These are phyloP conservation scores for Pichia ethanolica DNA, from an alignment of 805 yeast species.

Conservation along the genomic window DNA sequence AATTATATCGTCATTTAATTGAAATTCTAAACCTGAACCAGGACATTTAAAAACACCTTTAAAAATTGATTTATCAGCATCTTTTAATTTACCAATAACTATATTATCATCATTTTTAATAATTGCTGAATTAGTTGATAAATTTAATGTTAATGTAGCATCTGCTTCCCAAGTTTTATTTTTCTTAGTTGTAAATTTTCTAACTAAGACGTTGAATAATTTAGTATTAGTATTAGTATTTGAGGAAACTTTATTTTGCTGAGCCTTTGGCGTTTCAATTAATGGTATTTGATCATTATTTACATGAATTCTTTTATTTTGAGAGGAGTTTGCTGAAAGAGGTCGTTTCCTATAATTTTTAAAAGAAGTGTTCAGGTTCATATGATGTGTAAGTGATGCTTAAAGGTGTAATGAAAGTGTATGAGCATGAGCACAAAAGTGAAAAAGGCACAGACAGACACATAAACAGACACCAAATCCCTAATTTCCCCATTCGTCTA, in stretches of 20 bases:
- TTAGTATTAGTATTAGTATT: too few species aligned
- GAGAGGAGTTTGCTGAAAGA: neutral
- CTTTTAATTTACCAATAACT: conserved; percentile 16
- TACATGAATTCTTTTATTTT: neutral
- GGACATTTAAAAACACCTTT: conserved; percentile 30
- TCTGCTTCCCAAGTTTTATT: conserved; percentile 95
- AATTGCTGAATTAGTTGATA: conserved; percentile 12
- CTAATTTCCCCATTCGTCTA: too few species aligned
- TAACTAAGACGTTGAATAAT: conserved; percentile 43
- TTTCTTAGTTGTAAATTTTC: conserved; percentile 69
- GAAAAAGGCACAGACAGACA: too few species aligned
- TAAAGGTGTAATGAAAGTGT: too few species aligned
- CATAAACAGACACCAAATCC: too few species aligned
- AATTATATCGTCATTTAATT: conserved; percentile 40
- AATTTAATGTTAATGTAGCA: conserved; percentile 45
- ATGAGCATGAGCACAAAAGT: too few species aligned
- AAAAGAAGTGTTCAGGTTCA: conserved; percentile 5
- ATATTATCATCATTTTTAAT: conserved; percentile 26
- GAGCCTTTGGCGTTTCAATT: neutral
- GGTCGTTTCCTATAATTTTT: conserved; percentile 1
- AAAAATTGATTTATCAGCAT: conserved; percentile 14
- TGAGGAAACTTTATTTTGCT: neutral
- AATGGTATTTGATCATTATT: neutral
- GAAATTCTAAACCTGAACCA: conserved; percentile 56
- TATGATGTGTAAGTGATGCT: too few species aligned